phyloP scores from a whole-genome alignment of 805 yeast species.

The Saturnispora bothae region DNA sequence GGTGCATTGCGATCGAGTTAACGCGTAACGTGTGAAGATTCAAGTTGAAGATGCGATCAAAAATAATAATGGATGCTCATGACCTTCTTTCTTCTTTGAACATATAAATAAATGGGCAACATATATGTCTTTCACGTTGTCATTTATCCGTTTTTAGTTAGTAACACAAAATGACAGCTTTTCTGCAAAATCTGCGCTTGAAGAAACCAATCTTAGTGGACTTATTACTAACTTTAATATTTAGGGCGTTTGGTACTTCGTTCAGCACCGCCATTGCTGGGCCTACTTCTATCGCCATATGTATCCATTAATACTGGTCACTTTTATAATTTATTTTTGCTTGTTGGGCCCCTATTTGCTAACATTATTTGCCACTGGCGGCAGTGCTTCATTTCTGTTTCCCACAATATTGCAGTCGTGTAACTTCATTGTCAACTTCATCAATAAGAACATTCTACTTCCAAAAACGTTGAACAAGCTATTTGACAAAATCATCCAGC shows the following conservation, averaged over 20 bases:
- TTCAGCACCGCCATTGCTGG: constrained; percentile 20
- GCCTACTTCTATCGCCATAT: constrained; percentile 16
- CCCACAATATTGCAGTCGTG: constrained; percentile 25
- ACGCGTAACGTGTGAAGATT: background rate
- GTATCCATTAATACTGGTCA: constrained; percentile 16
- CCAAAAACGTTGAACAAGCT: constrained; percentile 23
- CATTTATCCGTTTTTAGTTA: constrained; percentile 8
- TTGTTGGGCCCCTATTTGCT: constrained; percentile 13
- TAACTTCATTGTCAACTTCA: constrained; percentile 21
- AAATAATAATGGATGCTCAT: background rate
- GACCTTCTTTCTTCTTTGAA: background rate
- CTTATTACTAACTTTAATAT: constrained; percentile 2
- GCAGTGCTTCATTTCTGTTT: constrained; percentile 15
- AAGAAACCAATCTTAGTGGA: too few relatives aligned
- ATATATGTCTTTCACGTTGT: constrained; percentile 5
- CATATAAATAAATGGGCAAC: background rate
- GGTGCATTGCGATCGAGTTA: constrained; percentile 10
- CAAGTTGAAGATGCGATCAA: background rate
- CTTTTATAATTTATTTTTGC: constrained; percentile 14
- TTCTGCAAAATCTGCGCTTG: background rate
- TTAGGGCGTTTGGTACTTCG: constrained; percentile 23
- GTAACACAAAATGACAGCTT: background rate
- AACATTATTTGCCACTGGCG: constrained; percentile 18
- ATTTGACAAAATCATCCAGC: constrained; percentile 24
- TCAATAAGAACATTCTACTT: constrained; percentile 23